Evolutionary conservation across 1,139 yeast genomes (phyloP).

Genomic region (Candida gigantensis): DNA sequence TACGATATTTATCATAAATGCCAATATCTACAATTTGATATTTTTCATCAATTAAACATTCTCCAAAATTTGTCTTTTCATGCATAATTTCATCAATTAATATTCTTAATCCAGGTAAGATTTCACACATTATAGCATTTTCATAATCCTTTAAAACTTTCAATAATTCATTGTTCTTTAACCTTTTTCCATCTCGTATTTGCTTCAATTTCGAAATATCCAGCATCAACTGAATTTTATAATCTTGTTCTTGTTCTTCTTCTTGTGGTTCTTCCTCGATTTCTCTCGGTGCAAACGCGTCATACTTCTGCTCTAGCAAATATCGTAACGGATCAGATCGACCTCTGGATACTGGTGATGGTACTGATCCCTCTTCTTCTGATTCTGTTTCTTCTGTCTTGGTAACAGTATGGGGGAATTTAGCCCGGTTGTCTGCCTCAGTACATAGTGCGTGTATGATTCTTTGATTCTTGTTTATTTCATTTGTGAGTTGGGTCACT

Average conservation of each 20-base stretch:
- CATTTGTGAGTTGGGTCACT: slow-evolving; percentile 23
- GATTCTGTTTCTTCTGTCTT: too few species aligned
- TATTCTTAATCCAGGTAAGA: slow-evolving; percentile 33
- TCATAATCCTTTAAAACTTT: slow-evolving; percentile 31
- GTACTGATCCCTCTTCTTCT: too few species aligned
- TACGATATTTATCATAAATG: slow-evolving; percentile 8
- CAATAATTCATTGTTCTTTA: slow-evolving; percentile 26
- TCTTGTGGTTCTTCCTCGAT: too few species aligned
- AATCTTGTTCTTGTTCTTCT: too few species aligned
- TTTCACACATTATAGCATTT: slow-evolving; percentile 22
- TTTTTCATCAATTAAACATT: slow-evolving; percentile 4
- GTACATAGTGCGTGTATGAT: slow-evolving; percentile 29
- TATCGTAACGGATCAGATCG: slow-evolving; percentile 21
- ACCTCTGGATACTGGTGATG: background rate
- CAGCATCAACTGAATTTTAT: too few species aligned
- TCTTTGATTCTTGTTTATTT: slow-evolving; percentile 27
- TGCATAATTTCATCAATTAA: slow-evolving; percentile 13
- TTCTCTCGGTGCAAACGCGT: background rate
- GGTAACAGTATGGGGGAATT: background rate
- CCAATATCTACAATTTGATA: slow-evolving; percentile 8
- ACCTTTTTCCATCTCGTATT: slow-evolving; percentile 20
- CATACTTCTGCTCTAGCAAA: slow-evolving; percentile 19
- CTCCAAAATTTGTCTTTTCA: slow-evolving; percentile 7
- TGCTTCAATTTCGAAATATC: too few species aligned
- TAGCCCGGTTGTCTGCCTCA: slow-evolving; percentile 9